These are phyloP conservation scores for Acanthamoeba culbertsoni DNA, from an alignment of 208 protist species.

Conservation along the genomic window DNA sequence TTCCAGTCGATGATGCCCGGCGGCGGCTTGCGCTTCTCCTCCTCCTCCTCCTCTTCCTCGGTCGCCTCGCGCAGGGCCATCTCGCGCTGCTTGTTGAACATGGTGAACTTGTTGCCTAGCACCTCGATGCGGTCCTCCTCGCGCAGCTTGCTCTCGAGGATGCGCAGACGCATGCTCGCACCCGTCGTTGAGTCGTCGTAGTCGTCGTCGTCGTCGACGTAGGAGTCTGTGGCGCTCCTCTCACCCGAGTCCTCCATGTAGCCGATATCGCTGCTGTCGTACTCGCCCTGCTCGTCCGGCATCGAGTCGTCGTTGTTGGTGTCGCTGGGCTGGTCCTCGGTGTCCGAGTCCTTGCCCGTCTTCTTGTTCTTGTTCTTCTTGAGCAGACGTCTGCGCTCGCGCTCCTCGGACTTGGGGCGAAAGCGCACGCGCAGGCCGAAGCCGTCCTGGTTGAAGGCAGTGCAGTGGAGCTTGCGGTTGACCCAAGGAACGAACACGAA, in stretches of 20 bases:
- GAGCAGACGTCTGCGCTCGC: background rate
- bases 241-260: background rate
- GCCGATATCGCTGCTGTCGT: background rate
- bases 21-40: constrained; percentile 28
- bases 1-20: constrained; percentile 37
- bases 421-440: constrained; percentile 9
- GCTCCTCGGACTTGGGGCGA: background rate
- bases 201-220: background rate
- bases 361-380: constrained; percentile 20
- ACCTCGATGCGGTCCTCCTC: constrained; percentile 17
- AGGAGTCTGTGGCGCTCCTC: background rate
- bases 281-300: background rate
- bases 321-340: background rate
- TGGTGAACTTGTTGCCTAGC: background rate
- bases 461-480: constrained; percentile 35
- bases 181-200: background rate
- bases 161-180: background rate
- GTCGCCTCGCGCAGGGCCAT: background rate
- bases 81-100: constrained; percentile 51
- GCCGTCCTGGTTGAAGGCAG: background rate
- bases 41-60: background rate
- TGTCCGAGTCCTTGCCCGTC: background rate
- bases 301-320: background rate
- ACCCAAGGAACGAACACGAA: background rate
- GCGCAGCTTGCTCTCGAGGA: background rate